Evolutionary conservation across 2,329 filamentous ascomycete genomes (phyloP).

Genomic region (Neofusicoccum sp.): DNA sequence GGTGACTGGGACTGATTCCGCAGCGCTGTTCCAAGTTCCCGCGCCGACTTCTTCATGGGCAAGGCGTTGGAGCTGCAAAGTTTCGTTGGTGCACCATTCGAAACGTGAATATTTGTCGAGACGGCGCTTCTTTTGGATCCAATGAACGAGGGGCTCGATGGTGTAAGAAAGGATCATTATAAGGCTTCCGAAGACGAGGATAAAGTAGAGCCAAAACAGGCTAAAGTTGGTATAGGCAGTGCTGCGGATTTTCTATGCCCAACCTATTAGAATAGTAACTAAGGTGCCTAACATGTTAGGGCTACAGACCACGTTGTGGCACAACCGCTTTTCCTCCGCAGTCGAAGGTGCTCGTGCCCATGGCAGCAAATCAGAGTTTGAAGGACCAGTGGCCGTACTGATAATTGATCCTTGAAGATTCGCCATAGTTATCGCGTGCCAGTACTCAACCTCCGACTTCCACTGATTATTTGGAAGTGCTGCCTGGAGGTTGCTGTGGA

Average conservation of each 20-base stretch:
- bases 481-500: slow-evolving; percentile 16
- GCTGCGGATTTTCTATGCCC: slow-evolving; percentile 24
- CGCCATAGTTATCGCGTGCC: slow-evolving; percentile 21
- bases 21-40: slow-evolving; percentile 22
- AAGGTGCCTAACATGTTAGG: neutral
- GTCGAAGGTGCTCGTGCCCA: neutral
- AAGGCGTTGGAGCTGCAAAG: slow-evolving; percentile 23
- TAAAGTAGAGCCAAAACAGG: slow-evolving; percentile 29
- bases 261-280: neutral
- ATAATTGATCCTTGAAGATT: slow-evolving; percentile 16
- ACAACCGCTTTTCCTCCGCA: neutral
- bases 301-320: neutral
- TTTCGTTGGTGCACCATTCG: slow-evolving; percentile 22
- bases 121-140: slow-evolving; percentile 18
- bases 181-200: slow-evolving; percentile 27
- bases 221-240: slow-evolving; percentile 26
- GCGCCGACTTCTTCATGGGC: slow-evolving; percentile 18
- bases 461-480: slow-evolving; percentile 27
- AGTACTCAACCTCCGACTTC: slow-evolving; percentile 27
- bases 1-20: neutral
- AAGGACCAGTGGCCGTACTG: slow-evolving; percentile 14
- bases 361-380: neutral
- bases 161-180: slow-evolving; percentile 25
- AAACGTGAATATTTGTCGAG: slow-evolving; percentile 20
- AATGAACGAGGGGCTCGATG: slow-evolving; percentile 4